phyloP scores from a whole-genome alignment of 441 rosid species.

The Gossypium davidsonii region DNA sequence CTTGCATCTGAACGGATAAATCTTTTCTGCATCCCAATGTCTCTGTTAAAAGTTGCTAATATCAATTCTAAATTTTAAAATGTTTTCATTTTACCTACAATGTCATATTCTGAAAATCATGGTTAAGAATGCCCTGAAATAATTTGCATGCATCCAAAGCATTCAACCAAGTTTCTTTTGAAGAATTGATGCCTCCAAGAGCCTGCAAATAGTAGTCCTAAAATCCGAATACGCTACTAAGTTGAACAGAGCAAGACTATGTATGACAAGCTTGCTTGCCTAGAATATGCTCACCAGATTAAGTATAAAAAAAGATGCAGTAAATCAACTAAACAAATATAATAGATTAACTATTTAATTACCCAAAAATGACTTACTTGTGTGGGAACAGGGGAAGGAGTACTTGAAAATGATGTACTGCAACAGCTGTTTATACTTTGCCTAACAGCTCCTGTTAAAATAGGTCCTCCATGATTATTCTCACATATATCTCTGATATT shows the following conservation, averaged over 20 bases:
- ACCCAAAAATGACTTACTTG: constrained; percentile 29
- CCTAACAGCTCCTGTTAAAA: constrained; percentile 24
- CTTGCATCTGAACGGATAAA: neutral
- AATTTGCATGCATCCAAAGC: neutral
- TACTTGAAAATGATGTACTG: constrained; percentile 33
- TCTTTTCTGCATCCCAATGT: neutral
- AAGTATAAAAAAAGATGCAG: neutral
- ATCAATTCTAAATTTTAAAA: neutral
- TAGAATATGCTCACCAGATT: neutral
- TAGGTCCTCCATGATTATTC: constrained; percentile 30
- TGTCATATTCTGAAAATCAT: constrained; percentile 3
- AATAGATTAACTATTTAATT: constrained; percentile 10
- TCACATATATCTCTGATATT: constrained; percentile 22
- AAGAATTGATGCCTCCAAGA: neutral
- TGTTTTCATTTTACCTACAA: neutral
- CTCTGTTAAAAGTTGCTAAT: neutral
- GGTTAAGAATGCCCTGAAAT: constrained; percentile 6
- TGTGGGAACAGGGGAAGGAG: constrained; percentile 44
- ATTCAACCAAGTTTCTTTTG: neutral
- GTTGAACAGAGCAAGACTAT: neutral
- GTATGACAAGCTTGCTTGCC: neutral
- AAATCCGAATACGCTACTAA: neutral
- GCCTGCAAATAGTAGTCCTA: neutral
- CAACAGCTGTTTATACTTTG: constrained; percentile 27
- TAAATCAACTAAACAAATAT: neutral